Evolutionary conservation across 805 yeast species (phyloP), one percentile per base, ranked within the genome.

Genomic region (Yarrowia osloensis): DNA sequence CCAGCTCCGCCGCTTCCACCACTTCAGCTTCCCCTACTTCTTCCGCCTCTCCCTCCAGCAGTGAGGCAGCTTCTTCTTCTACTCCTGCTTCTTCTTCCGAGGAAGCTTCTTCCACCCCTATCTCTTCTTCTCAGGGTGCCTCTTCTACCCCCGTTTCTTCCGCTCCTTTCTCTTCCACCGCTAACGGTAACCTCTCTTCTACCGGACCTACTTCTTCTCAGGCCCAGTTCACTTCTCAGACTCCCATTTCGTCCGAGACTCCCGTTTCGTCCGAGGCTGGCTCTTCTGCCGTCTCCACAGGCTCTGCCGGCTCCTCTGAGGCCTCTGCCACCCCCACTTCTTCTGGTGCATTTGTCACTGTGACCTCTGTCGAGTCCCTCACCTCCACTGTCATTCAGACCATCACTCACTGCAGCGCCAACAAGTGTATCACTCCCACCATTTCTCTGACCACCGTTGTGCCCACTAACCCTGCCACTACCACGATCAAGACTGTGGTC

Each of bases 371-470:
- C 28, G 63, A 40, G 19, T 40, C 47, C 13, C 31, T 61, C 54
- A 61, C 66, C 33, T 61, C 66, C 8, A 61, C 66, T 3, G 33
- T 61, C 35, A n/a, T 50, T 26, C 44, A 29, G 42, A 61, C 66
- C 2, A 15, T 61, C 42, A 61, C 66, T 31, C 66, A 61, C 33
- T 61, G 66, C 29, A 29, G 24, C 33, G 44, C 31, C 15, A 19
- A 61, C 44, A 31, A 44, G 31, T 61, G 66, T 15, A 17, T 46
- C 44, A 61, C 66, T 7, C 66, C 66, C n/a, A 61, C 66, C 31
- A 21, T 61, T 24, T 44, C 66, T 22, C 66, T 61, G 9, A 61
- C 66, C 44, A 61, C 66, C 31, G 54, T 61, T 4, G 66, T 61
- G 22, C 66, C 66, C 19, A 44, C 66, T 12, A 61, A 61, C 54